Evolutionary conservation across 805 yeast species (phyloP).

Genomic region (Candida odintsovae): DNA sequence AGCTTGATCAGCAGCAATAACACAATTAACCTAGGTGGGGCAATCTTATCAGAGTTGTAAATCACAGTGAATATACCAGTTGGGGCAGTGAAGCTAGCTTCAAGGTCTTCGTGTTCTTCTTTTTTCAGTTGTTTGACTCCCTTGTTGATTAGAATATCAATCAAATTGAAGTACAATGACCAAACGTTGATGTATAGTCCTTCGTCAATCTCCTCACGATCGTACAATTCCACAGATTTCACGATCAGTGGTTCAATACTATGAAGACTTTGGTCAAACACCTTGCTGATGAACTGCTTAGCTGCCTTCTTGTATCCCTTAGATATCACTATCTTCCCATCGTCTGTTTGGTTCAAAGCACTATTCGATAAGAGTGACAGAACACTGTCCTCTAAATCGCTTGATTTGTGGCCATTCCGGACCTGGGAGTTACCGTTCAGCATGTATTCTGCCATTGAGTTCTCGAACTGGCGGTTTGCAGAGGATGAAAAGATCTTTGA

Average conservation of each 20-base stretch:
- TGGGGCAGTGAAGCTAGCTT: slow-evolving; percentile 3
- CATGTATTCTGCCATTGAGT: background rate
- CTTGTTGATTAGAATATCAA: slow-evolving; percentile 21
- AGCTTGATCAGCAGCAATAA: slow-evolving; percentile 19
- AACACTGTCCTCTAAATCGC: slow-evolving; percentile 3
- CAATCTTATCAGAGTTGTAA: slow-evolving; percentile 5
- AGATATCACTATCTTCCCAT: background rate
- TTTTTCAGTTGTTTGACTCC: background rate
- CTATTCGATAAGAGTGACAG: slow-evolving; percentile 2
- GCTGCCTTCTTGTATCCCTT: slow-evolving; percentile 18
- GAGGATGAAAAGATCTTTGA: no score
- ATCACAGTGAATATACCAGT: slow-evolving; percentile 13
- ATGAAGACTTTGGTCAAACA: slow-evolving; percentile 16
- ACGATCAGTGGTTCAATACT: slow-evolving; percentile 5
- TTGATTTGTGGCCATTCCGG: background rate
- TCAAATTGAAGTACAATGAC: slow-evolving; percentile 22
- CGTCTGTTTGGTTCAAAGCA: background rate
- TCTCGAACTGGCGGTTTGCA: no score
- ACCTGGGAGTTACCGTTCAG: background rate
- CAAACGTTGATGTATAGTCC: slow-evolving; percentile 16
- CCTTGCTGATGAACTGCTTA: slow-evolving; percentile 21
- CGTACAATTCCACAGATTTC: slow-evolving; percentile 6
- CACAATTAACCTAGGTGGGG: slow-evolving; percentile 18
- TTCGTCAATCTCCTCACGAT: slow-evolving; percentile 10
- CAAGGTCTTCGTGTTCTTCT: slow-evolving; percentile 2